These are phyloP conservation scores for Dioscorea zingiberensis DNA, from an alignment of 106 monocot species.

Conservation along the genomic window DNA sequence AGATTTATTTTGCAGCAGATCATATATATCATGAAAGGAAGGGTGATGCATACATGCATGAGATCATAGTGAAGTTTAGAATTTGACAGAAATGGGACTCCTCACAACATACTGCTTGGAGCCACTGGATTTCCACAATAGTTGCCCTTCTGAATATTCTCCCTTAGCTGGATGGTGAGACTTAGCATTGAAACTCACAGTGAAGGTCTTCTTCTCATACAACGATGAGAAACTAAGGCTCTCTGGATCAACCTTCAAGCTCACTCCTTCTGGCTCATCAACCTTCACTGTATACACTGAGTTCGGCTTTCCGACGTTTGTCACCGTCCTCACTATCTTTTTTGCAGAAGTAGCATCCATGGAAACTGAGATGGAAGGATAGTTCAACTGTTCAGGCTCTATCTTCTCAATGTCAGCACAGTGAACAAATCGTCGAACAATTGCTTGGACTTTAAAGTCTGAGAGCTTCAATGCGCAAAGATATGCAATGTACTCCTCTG, in stretches of 20 bases:
- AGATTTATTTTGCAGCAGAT: no score
- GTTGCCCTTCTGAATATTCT: not conserved
- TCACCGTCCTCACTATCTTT: not conserved
- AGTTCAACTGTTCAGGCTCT: not conserved
- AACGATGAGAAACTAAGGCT: not conserved
- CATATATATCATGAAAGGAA: no score
- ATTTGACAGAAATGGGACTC: not conserved
- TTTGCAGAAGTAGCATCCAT: no score
- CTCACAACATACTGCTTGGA: not conserved
- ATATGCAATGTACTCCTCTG: constrained; percentile 24
- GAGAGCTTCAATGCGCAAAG: constrained; percentile 10
- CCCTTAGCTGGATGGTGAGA: not conserved
- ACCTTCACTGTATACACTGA: not conserved
- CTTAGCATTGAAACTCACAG: not conserved
- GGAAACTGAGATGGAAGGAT: not conserved
- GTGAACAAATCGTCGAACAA: no score
- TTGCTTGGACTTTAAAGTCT: not conserved
- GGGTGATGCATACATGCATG: no score
- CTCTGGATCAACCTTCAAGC: not conserved
- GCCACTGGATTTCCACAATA: not conserved
- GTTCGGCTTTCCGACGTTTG: not conserved
- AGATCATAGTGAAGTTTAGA: not conserved
- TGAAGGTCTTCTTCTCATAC: not conserved
- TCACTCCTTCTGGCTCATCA: not conserved
- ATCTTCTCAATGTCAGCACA: not conserved